Evolutionary conservation across 805 yeast species (phyloP).

Genomic region (Hyphopichia homilentoma): DNA sequence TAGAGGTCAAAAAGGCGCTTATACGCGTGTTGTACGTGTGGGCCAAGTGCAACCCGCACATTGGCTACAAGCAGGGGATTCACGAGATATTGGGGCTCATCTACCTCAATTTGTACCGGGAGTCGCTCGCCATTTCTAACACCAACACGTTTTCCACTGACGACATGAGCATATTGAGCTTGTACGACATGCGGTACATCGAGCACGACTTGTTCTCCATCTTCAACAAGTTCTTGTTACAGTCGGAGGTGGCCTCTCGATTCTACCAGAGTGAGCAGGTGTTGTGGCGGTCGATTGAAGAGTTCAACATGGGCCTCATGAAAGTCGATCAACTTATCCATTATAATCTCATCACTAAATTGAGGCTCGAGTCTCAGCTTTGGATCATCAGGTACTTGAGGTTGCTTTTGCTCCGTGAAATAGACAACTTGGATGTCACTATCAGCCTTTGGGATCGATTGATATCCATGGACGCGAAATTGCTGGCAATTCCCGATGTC

Average conservation of each 20-base stretch:
- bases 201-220: slow-evolving; percentile 43
- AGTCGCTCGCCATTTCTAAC: slow-evolving; percentile 26
- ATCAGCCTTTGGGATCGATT: slow-evolving; percentile 49
- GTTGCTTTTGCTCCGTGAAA: slow-evolving; percentile 44
- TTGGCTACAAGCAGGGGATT: slow-evolving; percentile 53
- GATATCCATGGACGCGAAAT: slow-evolving; percentile 19
- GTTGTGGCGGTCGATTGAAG: slow-evolving; percentile 44
- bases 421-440: slow-evolving; percentile 35
- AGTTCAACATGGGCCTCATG: slow-evolving; percentile 45
- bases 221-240: slow-evolving; percentile 39
- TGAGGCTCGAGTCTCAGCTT: slow-evolving; percentile 46
- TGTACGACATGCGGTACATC: slow-evolving; percentile 37
- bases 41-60: slow-evolving; percentile 45
- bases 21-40: slow-evolving; percentile 45
- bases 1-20: slow-evolving; percentile 23
- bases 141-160: slow-evolving; percentile 20
- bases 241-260: slow-evolving; percentile 34
- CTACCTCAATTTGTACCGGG: slow-evolving; percentile 36
- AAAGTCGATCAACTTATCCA: slow-evolving; percentile 47
- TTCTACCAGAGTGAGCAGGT: slow-evolving; percentile 39
- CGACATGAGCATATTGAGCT: slow-evolving; percentile 32
- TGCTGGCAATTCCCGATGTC: slow-evolving; percentile 30
- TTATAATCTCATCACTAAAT: slow-evolving; percentile 39
- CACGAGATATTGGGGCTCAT: slow-evolving; percentile 53
- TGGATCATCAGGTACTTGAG: slow-evolving; percentile 55